Evolutionary conservation across 768 basidiomycete genomes (phyloP).

Genomic region (Leccinum rimulosum): DNA sequence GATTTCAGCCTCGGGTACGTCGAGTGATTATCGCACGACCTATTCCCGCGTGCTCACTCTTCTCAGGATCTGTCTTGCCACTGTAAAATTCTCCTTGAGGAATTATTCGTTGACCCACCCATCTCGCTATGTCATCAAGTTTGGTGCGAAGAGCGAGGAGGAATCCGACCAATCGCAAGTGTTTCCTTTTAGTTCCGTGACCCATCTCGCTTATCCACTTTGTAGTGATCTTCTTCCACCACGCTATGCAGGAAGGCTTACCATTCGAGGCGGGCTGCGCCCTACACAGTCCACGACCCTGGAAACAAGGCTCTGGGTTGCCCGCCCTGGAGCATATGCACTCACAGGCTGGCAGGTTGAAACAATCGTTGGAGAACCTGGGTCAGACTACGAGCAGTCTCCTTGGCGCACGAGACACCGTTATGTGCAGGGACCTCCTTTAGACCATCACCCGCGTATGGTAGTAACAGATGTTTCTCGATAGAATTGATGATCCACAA

Average conservation of each 20-base stretch:
- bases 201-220: constrained; percentile 7
- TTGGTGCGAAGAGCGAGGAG: constrained; percentile 32
- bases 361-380: constrained; percentile 53
- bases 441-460: constrained; percentile 31
- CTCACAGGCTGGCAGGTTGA: constrained; percentile 70
- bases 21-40: not conserved
- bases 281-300: constrained; percentile 47
- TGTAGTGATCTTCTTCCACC: constrained; percentile 47
- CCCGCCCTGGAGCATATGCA: constrained; percentile 61
- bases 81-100: constrained; percentile 55
- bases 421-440: constrained; percentile 39
- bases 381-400: constrained; percentile 7
- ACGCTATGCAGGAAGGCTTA: constrained; percentile 63
- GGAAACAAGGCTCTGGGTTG: constrained; percentile 54
- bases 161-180: constrained; percentile 23
- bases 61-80: constrained; percentile 52
- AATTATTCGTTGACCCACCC: constrained; percentile 71
- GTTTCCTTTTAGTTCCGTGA: not conserved
- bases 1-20: constrained; percentile 73
- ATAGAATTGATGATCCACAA: constrained; percentile 11
- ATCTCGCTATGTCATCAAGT: constrained; percentile 54
- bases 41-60: constrained; percentile 5
- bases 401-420: constrained; percentile 38
- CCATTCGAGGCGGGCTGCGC: constrained; percentile 56
- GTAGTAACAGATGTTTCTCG: constrained; percentile 28